A percentile compares a stretch with the other conserved stretches of the same genome.
Conservation (phyloP, 768 basidiomycete species). For the Boletus pseudopeckii region DNA sequence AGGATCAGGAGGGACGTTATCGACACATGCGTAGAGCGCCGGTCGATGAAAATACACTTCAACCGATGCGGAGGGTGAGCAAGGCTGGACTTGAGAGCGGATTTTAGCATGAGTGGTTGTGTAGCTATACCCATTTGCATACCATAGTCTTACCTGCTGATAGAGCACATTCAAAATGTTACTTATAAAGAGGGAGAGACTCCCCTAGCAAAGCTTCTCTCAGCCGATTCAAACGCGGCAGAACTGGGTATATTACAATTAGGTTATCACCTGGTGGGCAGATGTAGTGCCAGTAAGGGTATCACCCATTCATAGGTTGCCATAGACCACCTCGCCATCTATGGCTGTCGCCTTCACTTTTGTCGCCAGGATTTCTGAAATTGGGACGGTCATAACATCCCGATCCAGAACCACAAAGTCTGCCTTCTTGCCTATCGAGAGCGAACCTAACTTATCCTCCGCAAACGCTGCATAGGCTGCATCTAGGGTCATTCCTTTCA, state of each 20-base stretch:
- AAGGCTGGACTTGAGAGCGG: constrained; percentile 90
- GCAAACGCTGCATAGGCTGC: constrained; percentile 86
- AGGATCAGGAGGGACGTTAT: constrained; percentile 81
- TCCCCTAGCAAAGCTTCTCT: not conserved
- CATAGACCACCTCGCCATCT: constrained; percentile 68
- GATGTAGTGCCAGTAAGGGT: not conserved
- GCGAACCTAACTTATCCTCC: constrained; percentile 67
- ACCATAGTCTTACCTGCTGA: constrained; percentile 2
- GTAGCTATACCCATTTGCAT: constrained; percentile 18
- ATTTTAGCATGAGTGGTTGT: constrained; percentile 1
- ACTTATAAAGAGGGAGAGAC: not conserved
- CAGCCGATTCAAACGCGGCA: not conserved
- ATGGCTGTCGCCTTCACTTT: constrained; percentile 72
- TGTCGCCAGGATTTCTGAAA: constrained; percentile 58
- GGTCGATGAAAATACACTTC: constrained; percentile 82
- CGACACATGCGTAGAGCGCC: constrained; percentile 84
- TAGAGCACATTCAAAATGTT: not conserved
- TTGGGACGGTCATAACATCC: constrained; percentile 69
- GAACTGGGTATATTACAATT: not conserved
- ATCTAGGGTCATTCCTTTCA: constrained; percentile 89
- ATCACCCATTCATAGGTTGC: constrained; percentile 32
- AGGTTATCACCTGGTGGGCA: not conserved
- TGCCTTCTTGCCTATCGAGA: constrained; percentile 75
- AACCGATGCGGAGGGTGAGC: constrained; percentile 86
- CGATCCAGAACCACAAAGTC: constrained; percentile 84